Conservation (phyloP, 1,139 yeast species). For the Petasospora fabianii region DNA sequence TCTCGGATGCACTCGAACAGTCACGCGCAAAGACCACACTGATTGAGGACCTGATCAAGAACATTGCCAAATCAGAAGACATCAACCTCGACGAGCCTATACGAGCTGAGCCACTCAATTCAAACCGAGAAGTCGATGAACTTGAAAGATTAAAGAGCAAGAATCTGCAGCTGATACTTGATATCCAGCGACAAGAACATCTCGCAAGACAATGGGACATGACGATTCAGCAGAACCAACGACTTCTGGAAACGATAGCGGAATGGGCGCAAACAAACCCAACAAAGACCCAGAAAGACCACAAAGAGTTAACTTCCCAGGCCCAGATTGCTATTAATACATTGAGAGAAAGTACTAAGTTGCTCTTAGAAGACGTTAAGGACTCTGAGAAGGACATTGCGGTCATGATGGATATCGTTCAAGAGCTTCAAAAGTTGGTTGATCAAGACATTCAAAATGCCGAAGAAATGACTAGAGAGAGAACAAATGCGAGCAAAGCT, state of each 20-base stretch:
- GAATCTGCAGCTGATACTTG: conserved; percentile 39
- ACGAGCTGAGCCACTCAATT: too few relatives aligned
- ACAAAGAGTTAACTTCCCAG: neutral
- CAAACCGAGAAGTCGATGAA: too few relatives aligned
- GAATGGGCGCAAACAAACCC: conserved; percentile 34
- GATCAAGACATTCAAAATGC: conserved; percentile 6
- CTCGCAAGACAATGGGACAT: conserved; percentile 35
- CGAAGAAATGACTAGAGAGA: neutral
- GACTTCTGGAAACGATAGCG: conserved; percentile 37
- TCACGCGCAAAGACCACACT: conserved; percentile 16
- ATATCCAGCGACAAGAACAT: conserved; percentile 43
- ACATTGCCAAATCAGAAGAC: conserved; percentile 13
- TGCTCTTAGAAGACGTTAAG: conserved; percentile 9
- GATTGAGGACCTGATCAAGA: conserved; percentile 20
- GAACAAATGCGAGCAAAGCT: neutral
- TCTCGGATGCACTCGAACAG: conserved; percentile 14
- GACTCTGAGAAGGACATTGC: conserved; percentile 6
- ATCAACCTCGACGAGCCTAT: too few relatives aligned
- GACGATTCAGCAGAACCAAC: conserved; percentile 39
- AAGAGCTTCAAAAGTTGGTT: conserved; percentile 5
- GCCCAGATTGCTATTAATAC: conserved; percentile 1
- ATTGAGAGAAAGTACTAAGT: conserved; percentile 8
- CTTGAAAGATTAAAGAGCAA: conserved; percentile 34
- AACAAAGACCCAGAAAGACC: neutral
- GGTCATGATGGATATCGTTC: neutral